Evolutionary conservation across 164 flowering plant genomes (phyloP).

Genomic region (Magnolia officinalis): DNA sequence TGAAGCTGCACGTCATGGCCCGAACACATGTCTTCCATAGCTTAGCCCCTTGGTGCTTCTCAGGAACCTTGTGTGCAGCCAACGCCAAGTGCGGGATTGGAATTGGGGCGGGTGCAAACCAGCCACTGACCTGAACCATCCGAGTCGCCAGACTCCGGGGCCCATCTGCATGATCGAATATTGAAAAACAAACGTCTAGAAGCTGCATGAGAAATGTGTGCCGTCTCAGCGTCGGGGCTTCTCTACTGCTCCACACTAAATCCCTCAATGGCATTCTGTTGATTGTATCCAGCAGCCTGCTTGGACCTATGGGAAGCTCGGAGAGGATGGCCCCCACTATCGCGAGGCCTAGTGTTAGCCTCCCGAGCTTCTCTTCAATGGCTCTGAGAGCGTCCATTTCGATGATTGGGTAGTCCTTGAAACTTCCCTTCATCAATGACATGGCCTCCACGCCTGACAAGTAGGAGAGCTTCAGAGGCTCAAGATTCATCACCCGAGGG

Average conservation of each 20-base stretch:
- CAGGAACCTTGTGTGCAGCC: constrained; percentile 69
- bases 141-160: constrained; percentile 79
- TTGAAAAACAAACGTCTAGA: constrained; percentile 88
- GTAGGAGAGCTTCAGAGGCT: constrained; percentile 81
- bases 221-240: constrained; percentile 38
- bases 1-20: constrained; percentile 60
- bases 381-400: constrained; percentile 72
- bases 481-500: constrained; percentile 72
- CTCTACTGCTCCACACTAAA: constrained; percentile 52
- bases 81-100: constrained; percentile 43
- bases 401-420: constrained; percentile 48
- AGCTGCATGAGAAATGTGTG: constrained; percentile 76
- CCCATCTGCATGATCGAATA: constrained; percentile 94
- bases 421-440: constrained; percentile 72
- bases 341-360: constrained; percentile 78
- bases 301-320: constrained; percentile 88
- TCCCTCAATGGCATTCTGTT: constrained; percentile 78
- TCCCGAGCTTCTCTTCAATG: constrained; percentile 83
- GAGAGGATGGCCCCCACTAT: constrained; percentile 78
- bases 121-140: constrained; percentile 84
- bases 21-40: constrained; percentile 51
- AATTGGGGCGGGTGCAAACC: constrained; percentile 85
- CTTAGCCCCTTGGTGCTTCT: constrained; percentile 34
- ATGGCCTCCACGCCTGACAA: constrained; percentile 87
- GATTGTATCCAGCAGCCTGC: constrained; percentile 69